Base-by-base conservation (phyloP, 2,329 filamentous ascomycete species). In the Xylariaceae sp. region DNA sequence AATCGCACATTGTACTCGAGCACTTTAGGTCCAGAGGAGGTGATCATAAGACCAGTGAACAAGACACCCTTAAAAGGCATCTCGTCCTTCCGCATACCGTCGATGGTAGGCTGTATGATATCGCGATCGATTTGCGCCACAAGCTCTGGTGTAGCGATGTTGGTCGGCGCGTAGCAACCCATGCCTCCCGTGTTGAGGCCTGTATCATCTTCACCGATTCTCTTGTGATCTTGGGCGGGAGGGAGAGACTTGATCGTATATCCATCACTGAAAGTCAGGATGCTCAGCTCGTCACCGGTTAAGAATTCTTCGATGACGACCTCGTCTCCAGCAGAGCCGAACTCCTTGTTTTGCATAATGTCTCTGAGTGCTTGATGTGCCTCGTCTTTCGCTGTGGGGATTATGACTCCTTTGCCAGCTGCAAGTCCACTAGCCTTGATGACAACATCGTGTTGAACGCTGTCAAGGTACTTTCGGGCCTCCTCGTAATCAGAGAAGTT, bases 161-260 rank as follows among this genome's bases (percentile, higher is more conserved):
- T 89, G 1, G 93, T 96, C n/a, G 91, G 91, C 14, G 93, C 92
- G 75, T 98, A 98, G 72, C 92, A 96, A 48, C 95, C 95, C 95
- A 98, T 98, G 36, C 95, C 95, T 58, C 94, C 95, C 2, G 95
- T 98, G 77, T 98, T 98, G 33, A 92, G 91, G 1, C 95, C 95
- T 46, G 85, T 82, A 71, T 98, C 94, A 52, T 90, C 91, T 69
- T 99, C 95, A 50, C 90, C 90, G 63, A 96, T 92, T 61, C 92
- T 86, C 83, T 99, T 98, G 80, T 99, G 95, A 74, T 98, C 95
- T 75, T 99, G 95, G 1, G 94, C 94, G 1, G 95, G 89, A 4
- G 94, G 94, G 8, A 98, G 81, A 7, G 89, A 92, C 70, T 86
- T 84, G 72, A 96, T 90, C 1, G 88, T 89, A 71, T 90, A 89